These are phyloP conservation scores for Pugionium dolabratum DNA, from an alignment of 345 rosid species.

Conservation along the genomic window DNA sequence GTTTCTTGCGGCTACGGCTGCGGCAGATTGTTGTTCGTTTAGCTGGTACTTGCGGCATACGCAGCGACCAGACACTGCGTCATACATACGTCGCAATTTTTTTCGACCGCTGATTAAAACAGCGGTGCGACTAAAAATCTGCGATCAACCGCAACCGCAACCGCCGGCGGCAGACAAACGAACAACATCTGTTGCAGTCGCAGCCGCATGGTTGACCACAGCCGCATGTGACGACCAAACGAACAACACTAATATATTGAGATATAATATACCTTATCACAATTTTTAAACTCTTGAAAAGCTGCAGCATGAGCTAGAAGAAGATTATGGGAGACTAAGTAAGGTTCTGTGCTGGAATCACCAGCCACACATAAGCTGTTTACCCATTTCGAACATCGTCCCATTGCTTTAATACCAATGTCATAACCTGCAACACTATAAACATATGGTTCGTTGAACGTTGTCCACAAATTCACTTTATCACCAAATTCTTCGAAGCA, in stretches of 20 bases:
- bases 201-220: too few relatives aligned
- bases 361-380: constrained; percentile 31
- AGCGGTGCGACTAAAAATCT: too few relatives aligned
- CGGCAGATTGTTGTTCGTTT: too few relatives aligned
- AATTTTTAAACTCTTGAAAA: constrained; percentile 23
- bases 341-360: constrained; percentile 32
- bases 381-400: constrained; percentile 39
- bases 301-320: constrained; percentile 36
- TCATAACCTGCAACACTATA: constrained; percentile 37
- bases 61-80: too few relatives aligned
- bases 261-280: constrained; percentile 20
- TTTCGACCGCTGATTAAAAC: too few relatives aligned
- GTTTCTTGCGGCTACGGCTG: too few relatives aligned
- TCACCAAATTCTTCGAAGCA: constrained; percentile 51
- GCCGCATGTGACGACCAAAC: too few relatives aligned
- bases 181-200: too few relatives aligned
- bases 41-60: too few relatives aligned
- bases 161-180: too few relatives aligned
- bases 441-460: constrained; percentile 46
- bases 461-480: constrained; percentile 46
- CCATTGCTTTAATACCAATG: constrained; percentile 28
- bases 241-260: background rate
- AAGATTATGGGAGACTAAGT: constrained; percentile 29
- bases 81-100: too few relatives aligned
- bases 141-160: too few relatives aligned